Conservation (phyloP, 805 yeast species). For the Candida succiphila region DNA sequence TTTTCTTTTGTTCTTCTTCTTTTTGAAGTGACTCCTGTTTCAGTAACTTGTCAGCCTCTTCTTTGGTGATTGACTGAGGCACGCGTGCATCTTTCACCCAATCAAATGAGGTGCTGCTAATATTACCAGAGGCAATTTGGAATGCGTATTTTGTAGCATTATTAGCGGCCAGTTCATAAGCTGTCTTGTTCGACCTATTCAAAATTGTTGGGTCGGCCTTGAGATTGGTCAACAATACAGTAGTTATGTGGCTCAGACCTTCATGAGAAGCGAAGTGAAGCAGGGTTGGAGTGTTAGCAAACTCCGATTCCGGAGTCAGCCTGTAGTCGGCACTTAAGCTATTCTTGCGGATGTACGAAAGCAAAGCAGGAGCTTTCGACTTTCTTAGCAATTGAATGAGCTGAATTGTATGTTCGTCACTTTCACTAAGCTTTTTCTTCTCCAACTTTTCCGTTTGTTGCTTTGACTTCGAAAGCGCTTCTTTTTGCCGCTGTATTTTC, state of each 20-base stretch:
- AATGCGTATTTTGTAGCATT: constrained; percentile 41
- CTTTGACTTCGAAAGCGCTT: constrained; percentile 17
- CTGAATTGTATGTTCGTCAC: constrained; percentile 47
- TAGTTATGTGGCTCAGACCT: constrained; percentile 59
- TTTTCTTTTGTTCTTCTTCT: constrained; percentile 27
- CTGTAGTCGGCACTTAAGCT: constrained; percentile 40
- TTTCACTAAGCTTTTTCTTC: constrained; percentile 13
- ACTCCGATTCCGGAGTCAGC: constrained; percentile 47
- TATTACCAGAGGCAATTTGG: constrained; percentile 35
- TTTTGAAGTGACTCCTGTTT: constrained; percentile 23
- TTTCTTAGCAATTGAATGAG: constrained; percentile 52
- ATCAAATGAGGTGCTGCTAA: constrained; percentile 32
- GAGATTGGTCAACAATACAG: constrained; percentile 47
- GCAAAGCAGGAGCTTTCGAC: constrained; percentile 67
- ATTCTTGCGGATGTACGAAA: constrained; percentile 51
- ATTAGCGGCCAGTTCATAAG: constrained; percentile 56
- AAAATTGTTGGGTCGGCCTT: constrained; percentile 60
- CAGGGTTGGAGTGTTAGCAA: constrained; percentile 54
- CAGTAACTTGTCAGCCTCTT: constrained; percentile 38
- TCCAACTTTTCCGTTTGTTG: constrained; percentile 8
- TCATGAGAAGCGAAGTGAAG: constrained; percentile 70
- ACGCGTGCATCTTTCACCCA: constrained; percentile 59
- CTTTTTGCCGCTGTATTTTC: constrained; percentile 20
- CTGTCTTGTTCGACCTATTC: constrained; percentile 48
- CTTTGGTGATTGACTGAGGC: constrained; percentile 48